Evolutionary conservation across 2,329 filamentous ascomycete genomes (phyloP).

Genomic region (Neofusicoccum sp.): DNA sequence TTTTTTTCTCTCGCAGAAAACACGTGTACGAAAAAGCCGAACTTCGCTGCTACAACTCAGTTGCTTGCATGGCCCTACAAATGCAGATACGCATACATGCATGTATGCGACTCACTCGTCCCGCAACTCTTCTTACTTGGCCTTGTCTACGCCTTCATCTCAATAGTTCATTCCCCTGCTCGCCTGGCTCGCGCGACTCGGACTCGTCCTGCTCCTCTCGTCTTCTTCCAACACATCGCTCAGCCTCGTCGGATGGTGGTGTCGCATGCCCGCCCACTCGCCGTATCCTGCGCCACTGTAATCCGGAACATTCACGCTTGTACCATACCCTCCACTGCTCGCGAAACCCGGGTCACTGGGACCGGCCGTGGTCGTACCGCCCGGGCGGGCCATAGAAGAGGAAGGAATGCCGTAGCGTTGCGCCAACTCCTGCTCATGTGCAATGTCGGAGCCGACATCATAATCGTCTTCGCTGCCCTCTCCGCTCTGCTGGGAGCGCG

Average conservation of each 20-base stretch:
- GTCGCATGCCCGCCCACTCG: constrained; percentile 36
- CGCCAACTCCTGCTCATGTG: constrained; percentile 48
- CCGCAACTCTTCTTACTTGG: neutral
- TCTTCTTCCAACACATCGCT: constrained; percentile 41
- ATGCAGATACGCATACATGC: no score
- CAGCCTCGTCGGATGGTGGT: constrained; percentile 39
- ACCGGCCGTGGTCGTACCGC: neutral
- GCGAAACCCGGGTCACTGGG: constrained; percentile 4
- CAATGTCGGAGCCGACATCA: constrained; percentile 52
- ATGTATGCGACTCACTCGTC: neutral
- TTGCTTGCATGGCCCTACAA: neutral
- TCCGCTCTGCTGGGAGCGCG: constrained; percentile 8
- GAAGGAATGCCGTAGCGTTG: constrained; percentile 44
- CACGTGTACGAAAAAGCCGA: neutral
- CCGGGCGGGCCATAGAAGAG: neutral
- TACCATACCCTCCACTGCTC: neutral
- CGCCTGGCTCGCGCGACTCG: constrained; percentile 36
- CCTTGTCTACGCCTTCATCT: neutral
- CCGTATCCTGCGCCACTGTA: constrained; percentile 40
- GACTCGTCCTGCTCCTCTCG: constrained; percentile 38
- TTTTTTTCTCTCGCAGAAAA: neutral
- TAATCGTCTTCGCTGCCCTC: constrained; percentile 47
- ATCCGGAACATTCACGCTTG: constrained; percentile 25
- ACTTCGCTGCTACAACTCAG: neutral
- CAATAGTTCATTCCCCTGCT: constrained; percentile 21